Percentiles rank a stretch among this genome's conserved stretches.
Conservation (phyloP, 495 filamentous ascomycete genomes). For the Penicillium samsonianum region DNA sequence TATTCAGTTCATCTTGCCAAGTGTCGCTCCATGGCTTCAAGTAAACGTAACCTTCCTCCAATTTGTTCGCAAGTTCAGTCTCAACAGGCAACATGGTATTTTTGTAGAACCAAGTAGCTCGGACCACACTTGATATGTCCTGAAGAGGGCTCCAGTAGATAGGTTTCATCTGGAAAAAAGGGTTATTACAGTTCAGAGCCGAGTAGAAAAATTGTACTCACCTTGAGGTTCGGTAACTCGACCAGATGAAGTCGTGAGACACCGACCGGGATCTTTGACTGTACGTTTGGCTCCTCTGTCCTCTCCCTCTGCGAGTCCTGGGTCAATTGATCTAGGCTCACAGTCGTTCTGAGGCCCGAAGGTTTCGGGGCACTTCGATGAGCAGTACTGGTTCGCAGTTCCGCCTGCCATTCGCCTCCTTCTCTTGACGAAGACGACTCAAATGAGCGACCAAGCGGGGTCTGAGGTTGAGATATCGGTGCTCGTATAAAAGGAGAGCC, state of each 20-base stretch:
- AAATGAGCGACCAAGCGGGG: conserved; percentile 36
- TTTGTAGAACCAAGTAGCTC: conserved; percentile 96
- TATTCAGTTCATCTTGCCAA: conserved; percentile 89
- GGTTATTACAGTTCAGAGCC: neutral
- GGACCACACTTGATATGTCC: conserved; percentile 77
- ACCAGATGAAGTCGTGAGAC: conserved; percentile 70
- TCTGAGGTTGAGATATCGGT: conserved; percentile 32
- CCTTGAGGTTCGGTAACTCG: conserved; percentile 53
- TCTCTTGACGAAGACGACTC: conserved; percentile 35
- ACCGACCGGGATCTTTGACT: conserved; percentile 64
- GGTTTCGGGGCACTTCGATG: conserved; percentile 28
- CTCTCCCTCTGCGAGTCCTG: conserved; percentile 20
- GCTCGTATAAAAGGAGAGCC: conserved; percentile 47
- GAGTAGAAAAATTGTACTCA: conserved; percentile 15
- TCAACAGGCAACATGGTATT: conserved; percentile 92
- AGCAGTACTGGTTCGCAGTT: conserved; percentile 19
- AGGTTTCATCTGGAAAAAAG: conserved; percentile 71
- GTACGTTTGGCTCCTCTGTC: conserved; percentile 17
- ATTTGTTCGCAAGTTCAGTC: conserved; percentile 82
- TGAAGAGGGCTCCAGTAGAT: conserved; percentile 98
- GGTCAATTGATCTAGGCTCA: conserved; percentile 26
- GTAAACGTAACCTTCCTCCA: conserved; percentile 85
- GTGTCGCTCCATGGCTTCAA: conserved; percentile 89
- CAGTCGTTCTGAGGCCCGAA: conserved; percentile 35
- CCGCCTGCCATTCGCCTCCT: conserved; percentile 31